Conservation (phyloP, 257 asterid genomes). For the Plectranthus barbatus region DNA sequence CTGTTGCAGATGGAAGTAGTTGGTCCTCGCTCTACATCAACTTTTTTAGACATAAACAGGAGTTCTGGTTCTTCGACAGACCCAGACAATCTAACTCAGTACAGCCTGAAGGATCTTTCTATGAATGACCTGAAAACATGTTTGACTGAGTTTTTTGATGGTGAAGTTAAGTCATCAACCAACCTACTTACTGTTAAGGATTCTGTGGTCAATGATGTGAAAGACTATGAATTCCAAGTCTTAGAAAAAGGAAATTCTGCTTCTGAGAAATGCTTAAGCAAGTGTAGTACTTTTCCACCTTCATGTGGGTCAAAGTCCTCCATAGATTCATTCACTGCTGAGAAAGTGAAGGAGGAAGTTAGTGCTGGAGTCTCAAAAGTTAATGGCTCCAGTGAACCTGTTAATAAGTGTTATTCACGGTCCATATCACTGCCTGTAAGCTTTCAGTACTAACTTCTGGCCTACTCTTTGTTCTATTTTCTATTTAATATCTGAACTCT, state of each 20-base stretch:
- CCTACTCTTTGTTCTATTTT: neutral
- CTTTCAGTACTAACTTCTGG: conserved; percentile 6
- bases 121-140: conserved; percentile 39
- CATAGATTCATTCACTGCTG: conserved; percentile 16
- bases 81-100: conserved; percentile 22
- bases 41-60: conserved; percentile 35
- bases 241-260: conserved; percentile 13
- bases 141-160: conserved; percentile 29
- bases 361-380: conserved; percentile 16
- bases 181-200: conserved; percentile 17
- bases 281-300: conserved; percentile 47
- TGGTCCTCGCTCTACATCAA: conserved; percentile 28
- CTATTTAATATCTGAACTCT: neutral
- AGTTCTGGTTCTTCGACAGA: conserved; percentile 28
- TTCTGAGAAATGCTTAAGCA: conserved; percentile 34
- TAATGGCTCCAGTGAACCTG: conserved; percentile 22
- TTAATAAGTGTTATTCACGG: conserved; percentile 21
- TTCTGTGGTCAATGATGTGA: conserved; percentile 9
- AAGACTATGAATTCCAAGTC: conserved; percentile 26
- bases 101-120: conserved; percentile 22
- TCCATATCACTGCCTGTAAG: conserved; percentile 76
- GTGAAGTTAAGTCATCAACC: conserved; percentile 29
- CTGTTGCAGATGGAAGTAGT: conserved; percentile 50
- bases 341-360: conserved; percentile 15
- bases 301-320: conserved; percentile 21